Evolutionary conservation across 2,329 filamentous ascomycete genomes (phyloP).

Genomic region (Botrytis tulipae): DNA sequence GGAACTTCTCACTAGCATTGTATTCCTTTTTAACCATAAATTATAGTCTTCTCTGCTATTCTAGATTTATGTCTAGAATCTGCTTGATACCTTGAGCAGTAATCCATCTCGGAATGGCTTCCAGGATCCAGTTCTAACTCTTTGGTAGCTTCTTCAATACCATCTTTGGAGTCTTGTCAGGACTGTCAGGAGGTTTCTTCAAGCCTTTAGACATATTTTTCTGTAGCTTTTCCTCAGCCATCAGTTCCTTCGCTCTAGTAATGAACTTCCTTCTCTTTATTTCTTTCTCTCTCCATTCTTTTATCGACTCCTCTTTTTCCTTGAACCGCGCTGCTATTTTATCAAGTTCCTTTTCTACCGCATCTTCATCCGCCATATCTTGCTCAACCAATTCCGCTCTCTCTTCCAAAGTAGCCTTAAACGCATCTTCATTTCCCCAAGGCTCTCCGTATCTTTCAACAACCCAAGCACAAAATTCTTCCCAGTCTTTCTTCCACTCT

Average conservation of each 20-base stretch:
- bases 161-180: neutral
- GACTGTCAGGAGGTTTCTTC: neutral
- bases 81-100: neutral
- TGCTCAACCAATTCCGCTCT: neutral
- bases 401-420: neutral
- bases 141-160: neutral
- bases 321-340: neutral
- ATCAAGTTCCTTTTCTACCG: neutral
- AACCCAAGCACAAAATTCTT: conserved; percentile 84
- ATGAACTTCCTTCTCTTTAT: neutral
- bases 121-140: too few relatives aligned
- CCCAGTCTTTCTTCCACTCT: conserved; percentile 78
- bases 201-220: neutral
- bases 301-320: neutral
- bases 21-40: too few relatives aligned
- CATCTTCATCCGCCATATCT: neutral
- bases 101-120: neutral
- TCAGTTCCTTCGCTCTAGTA: neutral
- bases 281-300: neutral
- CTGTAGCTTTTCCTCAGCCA: neutral
- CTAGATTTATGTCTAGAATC: neutral
- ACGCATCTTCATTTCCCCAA: neutral
- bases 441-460: conserved; percentile 63
- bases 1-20: too few relatives aligned
- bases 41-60: neutral